Percentiles rank a stretch among this genome's conserved stretches.
phyloP scores from a whole-genome alignment of 495 filamentous ascomycete genomes.

The Cudoniella acicularis region DNA sequence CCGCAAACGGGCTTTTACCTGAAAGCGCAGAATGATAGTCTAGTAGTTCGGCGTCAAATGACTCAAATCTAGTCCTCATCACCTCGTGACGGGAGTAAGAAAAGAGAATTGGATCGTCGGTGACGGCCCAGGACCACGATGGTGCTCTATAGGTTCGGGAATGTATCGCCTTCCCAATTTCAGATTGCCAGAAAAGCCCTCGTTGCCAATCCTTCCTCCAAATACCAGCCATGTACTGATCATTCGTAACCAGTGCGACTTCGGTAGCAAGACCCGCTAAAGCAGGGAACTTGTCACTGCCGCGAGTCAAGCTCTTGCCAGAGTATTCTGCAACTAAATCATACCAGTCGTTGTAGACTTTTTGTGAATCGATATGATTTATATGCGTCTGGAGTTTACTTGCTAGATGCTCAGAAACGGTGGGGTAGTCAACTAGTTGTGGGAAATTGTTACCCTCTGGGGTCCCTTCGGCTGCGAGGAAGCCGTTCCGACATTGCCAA shows the following conservation, averaged over 20 bases:
- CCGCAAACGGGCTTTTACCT: too few relatives aligned
- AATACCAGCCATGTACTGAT: slow-evolving; percentile 29
- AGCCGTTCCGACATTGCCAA: neutral
- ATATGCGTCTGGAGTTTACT: too few relatives aligned
- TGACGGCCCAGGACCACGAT: neutral
- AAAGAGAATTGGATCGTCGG: neutral
- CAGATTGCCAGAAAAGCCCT: slow-evolving; percentile 6
- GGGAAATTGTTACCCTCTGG: neutral
- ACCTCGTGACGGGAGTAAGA: too few relatives aligned
- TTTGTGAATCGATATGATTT: too few relatives aligned
- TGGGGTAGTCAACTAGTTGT: too few relatives aligned
- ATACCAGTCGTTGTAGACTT: too few relatives aligned
- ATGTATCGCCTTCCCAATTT: neutral
- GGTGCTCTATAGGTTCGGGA: neutral
- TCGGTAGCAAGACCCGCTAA: neutral
- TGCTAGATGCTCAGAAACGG: too few relatives aligned
- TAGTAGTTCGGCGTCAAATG: too few relatives aligned
- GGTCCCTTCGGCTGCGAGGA: neutral
- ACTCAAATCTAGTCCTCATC: too few relatives aligned
- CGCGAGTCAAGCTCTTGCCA: neutral
- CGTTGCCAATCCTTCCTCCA: slow-evolving; percentile 21
- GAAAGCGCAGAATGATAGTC: too few relatives aligned
- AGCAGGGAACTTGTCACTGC: neutral
- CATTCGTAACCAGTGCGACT: slow-evolving; percentile 1
- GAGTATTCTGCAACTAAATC: neutral